phyloP scores from a whole-genome alignment of 495 filamentous ascomycete genomes.

The Aspergillus heteromorphus region DNA sequence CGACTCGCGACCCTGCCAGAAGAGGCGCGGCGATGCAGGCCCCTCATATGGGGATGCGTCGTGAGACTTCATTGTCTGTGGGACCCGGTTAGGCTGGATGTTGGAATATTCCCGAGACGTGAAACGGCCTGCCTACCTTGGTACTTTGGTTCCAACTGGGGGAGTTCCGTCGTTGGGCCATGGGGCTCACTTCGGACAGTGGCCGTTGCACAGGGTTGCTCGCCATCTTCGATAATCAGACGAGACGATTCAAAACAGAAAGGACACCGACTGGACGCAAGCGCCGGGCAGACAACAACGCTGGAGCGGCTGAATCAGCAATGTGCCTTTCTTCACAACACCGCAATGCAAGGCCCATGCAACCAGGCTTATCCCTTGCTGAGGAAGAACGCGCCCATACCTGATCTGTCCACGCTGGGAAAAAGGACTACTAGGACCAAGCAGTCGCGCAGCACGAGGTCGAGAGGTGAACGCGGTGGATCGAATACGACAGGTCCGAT shows the following conservation, averaged over 20 bases:
- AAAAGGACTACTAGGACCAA: background rate
- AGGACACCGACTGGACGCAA: slow-evolving; percentile 1
- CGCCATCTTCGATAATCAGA: slow-evolving; percentile 26
- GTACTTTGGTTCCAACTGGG: slow-evolving; percentile 66
- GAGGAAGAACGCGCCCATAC: slow-evolving; percentile 17
- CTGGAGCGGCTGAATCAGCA: slow-evolving; percentile 10
- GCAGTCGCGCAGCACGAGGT: background rate
- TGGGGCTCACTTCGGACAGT: slow-evolving; percentile 51
- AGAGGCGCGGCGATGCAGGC: slow-evolving; percentile 68
- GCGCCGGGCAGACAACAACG: slow-evolving; percentile 11
- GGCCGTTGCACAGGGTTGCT: slow-evolving; percentile 41
- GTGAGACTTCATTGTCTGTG: slow-evolving; percentile 42
- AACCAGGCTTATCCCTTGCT: slow-evolving; percentile 14
- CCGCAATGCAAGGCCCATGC: slow-evolving; percentile 1
- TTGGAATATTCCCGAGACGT: slow-evolving; percentile 23
- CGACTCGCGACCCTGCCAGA: slow-evolving; percentile 77
- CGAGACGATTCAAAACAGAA: background rate
- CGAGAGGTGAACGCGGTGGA: slow-evolving; percentile 10
- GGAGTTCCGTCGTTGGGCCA: slow-evolving; percentile 62
- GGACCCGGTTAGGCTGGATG: background rate
- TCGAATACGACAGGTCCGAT: background rate
- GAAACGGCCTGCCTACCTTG: slow-evolving; percentile 48
- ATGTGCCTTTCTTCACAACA: slow-evolving; percentile 7
- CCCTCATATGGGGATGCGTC: slow-evolving; percentile 72
- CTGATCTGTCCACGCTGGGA: background rate